Base-by-base conservation (phyloP, 2,329 filamentous ascomycete genomes). In the Microthyrium microscopicum region DNA sequence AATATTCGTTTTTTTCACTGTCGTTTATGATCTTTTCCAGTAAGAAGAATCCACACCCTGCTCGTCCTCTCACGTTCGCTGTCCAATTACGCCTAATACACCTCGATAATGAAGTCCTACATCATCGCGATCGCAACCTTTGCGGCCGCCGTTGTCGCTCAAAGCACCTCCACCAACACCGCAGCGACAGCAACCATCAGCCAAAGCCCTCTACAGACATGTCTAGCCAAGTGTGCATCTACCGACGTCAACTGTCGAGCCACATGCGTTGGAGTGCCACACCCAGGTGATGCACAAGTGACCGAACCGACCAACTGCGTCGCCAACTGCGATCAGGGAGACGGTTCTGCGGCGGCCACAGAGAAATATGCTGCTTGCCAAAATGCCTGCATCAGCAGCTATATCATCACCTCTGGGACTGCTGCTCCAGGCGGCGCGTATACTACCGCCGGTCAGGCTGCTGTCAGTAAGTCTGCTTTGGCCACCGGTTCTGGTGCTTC, bases 231-330 rank as follows among this genome's bases (percentile, higher is more conserved):
- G 54, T 66, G 66, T 45, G 39, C 42, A 22, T 35, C 46, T 15
- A 51, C 40, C 26, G 63, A 69, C 43, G 51, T 62, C 34, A 64
- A 59, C 50, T 70, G 66, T 53, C 49, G 56, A 41, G 66, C 66
- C 24, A 45, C 50, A 11, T 70, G 66, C 52, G 53, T 61, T 42
- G 53, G 59, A 24, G 58, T 61, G 25, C 65, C 66, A 20, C 66
- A 61, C 47, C 66, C 66, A 40, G 60, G 59, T 47, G 53, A 57
- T n/a, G 45, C 47, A 30, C 56, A 64, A 49, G 61, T 55, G 44
- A 58, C 64, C 44, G 54, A 58, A 37, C 68, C 64, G 46, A 66
- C 55, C 45, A 49, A 56, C 31, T 70, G 66, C 44, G 64, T 62
- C 29, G 55, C 55, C 29, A 53, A 58, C 34, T 70, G 66, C 48